Evolutionary conservation across 1,139 yeast species (phyloP), one percentile per base, ranked within the genome.

Genomic region (Kazachstania sp.): DNA sequence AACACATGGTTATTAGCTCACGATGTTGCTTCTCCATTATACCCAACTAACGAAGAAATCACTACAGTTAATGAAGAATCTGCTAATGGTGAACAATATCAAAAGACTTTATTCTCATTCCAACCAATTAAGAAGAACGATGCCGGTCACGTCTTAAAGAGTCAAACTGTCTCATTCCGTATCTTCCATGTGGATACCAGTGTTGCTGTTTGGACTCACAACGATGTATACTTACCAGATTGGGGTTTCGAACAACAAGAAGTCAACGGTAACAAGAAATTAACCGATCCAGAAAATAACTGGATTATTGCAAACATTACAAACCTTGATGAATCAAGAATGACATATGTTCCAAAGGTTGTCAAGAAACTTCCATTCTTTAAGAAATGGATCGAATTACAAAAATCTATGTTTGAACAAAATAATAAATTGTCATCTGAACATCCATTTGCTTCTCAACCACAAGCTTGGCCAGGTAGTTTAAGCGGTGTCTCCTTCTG

Each of bases 21-120:
- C 64, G 99, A 92, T 65, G 98, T 92, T 46, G 98, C 98, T 1
- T 90, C 97, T n/a, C 97, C 97, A 30, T 73, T 80, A 52, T 84
- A 70, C 62, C 83, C 95, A 44, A 87, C 97, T 18, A 86, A 90
- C 63, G 96, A 90, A 67, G 97, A 90, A 68, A 81, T 90, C 60
- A 85, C 95, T 3, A 78, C 95, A 32, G 81, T 82, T 12, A 65
- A 75, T 41, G 71, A 70, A 30, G 95, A 86, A 43, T 67, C 65
- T 11, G 84, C 83, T 4, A 65, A 67, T 39, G 79, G 76, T n/a
- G 70, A 68, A 3, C 72, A 79, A 54, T 82, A 70, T 67, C 78
- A 86, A 56, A 86, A 84, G 60, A 87, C 97, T 1, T 67, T 88
- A 55, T 92, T 92, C 71, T 81, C 80, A 58, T 70, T 92, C 51